Evolutionary conservation across 1,139 yeast species (phyloP).

Genomic region (Suhomyces chickasaworum): DNA sequence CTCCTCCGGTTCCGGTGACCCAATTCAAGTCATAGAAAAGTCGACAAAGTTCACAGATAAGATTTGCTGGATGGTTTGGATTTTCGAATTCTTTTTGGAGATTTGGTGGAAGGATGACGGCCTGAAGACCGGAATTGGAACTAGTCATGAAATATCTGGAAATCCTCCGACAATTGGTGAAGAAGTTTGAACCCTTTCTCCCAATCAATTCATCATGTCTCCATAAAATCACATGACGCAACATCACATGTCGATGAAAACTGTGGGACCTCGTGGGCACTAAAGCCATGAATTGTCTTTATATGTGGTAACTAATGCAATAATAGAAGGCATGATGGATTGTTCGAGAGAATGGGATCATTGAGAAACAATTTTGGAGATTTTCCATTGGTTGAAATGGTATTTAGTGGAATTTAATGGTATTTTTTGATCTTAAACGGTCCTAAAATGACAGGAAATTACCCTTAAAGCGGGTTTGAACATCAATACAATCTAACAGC

Average conservation of each 20-base stretch:
- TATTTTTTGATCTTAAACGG: no score
- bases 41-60: conserved; percentile 80
- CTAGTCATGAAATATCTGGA: not conserved
- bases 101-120: not conserved
- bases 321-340: no score
- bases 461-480: no score
- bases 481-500: no score
- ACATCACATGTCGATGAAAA: not conserved
- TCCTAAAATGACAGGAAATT: no score
- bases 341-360: no score
- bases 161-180: not conserved
- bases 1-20: conserved; percentile 98
- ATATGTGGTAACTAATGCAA: no score
- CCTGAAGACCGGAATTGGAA: not conserved
- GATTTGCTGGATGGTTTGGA: conserved; percentile 78
- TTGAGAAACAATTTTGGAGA: no score
- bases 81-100: conserved; percentile 29
- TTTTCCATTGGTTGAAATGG: no score
- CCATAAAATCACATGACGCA: not conserved
- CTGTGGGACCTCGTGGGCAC: not conserved
- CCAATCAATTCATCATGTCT: not conserved
- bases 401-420: no score
- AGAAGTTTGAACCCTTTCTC: not conserved
- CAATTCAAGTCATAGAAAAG: conserved; percentile 79
- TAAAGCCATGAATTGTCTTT: no score